Conservation (phyloP, 768 basidiomycete genomes). For the Sistotremastrum niveocremeum region DNA sequence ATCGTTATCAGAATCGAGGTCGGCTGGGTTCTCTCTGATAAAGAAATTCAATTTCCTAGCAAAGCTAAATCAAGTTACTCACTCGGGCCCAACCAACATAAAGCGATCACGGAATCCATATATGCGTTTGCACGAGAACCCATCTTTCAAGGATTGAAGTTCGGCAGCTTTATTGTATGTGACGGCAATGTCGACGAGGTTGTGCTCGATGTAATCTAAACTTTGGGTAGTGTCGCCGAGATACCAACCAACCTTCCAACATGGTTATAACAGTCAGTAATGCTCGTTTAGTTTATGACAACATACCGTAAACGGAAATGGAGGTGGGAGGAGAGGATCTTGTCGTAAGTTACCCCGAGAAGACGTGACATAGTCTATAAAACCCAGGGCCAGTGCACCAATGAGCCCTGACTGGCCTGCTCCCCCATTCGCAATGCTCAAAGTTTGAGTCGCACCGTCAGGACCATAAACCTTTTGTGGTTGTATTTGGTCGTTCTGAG, state of each 20-base stretch:
- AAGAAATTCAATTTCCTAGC: slow-evolving; percentile 20
- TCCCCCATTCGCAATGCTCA: too few species aligned
- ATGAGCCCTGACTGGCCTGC: slow-evolving; percentile 37
- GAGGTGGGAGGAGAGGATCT: too few species aligned
- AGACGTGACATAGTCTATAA: slow-evolving; percentile 20
- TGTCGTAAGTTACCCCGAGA: too few species aligned
- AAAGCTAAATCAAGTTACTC: too few species aligned
- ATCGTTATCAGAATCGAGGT: slow-evolving; percentile 17
- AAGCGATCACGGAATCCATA: slow-evolving; percentile 26
- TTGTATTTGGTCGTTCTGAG: too few species aligned
- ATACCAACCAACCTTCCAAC: slow-evolving; percentile 38
- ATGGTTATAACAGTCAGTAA: too few species aligned
- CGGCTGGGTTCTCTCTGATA: slow-evolving; percentile 31
- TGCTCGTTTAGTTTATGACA: too few species aligned
- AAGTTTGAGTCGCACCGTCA: too few species aligned
- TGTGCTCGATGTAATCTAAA: slow-evolving; percentile 26
- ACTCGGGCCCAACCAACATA: too few species aligned
- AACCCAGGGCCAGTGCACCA: slow-evolving; percentile 33
- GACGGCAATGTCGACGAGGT: slow-evolving; percentile 34
- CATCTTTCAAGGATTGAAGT: slow-evolving; percentile 17
- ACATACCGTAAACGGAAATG: too few species aligned
- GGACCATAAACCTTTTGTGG: too few species aligned
- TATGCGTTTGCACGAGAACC: slow-evolving; percentile 19
- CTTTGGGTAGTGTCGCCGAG: slow-evolving; percentile 43
- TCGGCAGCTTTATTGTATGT: slow-evolving; percentile 44